Evolutionary conservation across 352 stramenopile species (phyloP).

Genomic region (Pythium aristosporum): DNA sequence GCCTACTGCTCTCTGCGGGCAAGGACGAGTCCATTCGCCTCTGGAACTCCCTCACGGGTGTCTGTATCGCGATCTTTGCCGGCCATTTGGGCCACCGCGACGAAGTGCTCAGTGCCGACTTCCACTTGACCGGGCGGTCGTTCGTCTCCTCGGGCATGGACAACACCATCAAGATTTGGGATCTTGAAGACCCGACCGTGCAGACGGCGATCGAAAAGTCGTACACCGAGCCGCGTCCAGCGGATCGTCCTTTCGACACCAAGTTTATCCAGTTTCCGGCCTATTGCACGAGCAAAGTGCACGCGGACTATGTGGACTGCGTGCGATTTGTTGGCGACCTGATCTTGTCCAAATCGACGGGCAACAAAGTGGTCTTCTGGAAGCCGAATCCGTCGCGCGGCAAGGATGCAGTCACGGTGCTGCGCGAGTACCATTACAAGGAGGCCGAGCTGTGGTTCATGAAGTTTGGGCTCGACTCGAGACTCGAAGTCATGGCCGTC

Average conservation of each 20-base stretch:
- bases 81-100: conserved; percentile 90
- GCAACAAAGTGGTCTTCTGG: conserved; percentile 92
- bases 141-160: conserved; percentile 92
- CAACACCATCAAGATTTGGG: conserved; percentile 95
- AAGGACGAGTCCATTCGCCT: conserved; percentile 93
- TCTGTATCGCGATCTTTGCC: conserved; percentile 91
- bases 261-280: conserved; percentile 90
- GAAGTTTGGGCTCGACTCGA: conserved; percentile 77
- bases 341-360: conserved; percentile 81
- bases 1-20: conserved; percentile 85
- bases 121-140: conserved; percentile 86
- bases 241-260: conserved; percentile 72
- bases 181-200: conserved; percentile 73
- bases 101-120: conserved; percentile 87
- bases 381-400: conserved; percentile 83
- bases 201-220: conserved; percentile 73
- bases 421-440: conserved; percentile 83
- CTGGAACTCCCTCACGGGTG: conserved; percentile 89
- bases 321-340: conserved; percentile 77
- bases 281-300: conserved; percentile 91
- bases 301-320: conserved; percentile 91
- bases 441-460: conserved; percentile 87
- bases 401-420: conserved; percentile 77
- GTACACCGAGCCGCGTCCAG: conserved; percentile 64
- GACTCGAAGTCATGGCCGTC: conserved; percentile 74